Evolutionary conservation across 2,329 filamentous ascomycete species (phyloP).

Genomic region (Penicillium sp.): DNA sequence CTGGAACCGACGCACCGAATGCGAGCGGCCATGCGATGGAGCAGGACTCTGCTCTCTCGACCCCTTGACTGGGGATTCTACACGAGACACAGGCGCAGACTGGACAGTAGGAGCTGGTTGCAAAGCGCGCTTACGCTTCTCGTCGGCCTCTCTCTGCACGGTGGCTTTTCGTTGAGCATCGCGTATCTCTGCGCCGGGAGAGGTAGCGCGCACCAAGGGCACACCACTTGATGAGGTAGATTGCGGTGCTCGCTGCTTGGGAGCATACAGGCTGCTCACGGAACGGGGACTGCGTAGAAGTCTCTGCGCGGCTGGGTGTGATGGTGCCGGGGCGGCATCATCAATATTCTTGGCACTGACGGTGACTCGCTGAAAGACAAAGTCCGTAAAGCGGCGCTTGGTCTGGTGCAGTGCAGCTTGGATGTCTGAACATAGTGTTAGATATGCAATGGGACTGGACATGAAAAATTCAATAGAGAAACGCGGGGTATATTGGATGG

Average conservation of each 20-base stretch:
- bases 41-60: not conserved
- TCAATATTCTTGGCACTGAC: conserved; percentile 20
- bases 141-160: conserved; percentile 29
- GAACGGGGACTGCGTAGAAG: conserved; percentile 33
- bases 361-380: conserved; percentile 46
- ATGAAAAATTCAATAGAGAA: not conserved
- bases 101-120: conserved; percentile 14
- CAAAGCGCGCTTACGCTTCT: conserved; percentile 29
- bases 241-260: conserved; percentile 12
- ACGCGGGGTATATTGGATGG: not conserved
- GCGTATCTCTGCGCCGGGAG: conserved; percentile 42
- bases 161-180: conserved; percentile 32
- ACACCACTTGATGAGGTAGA: conserved; percentile 26
- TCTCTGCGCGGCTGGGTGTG: conserved; percentile 24
- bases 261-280: conserved; percentile 32
- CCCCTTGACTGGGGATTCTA: not conserved
- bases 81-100: not conserved
- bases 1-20: conserved; percentile 39
- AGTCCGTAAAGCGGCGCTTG: conserved; percentile 51
- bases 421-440: conserved; percentile 38
- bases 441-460: not conserved
- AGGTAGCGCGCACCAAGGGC: conserved; percentile 43
- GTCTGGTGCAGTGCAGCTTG: conserved; percentile 44
- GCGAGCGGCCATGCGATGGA: conserved; percentile 18
- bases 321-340: conserved; percentile 14